These are phyloP conservation scores for Aspergillus intermedius DNA, from an alignment of 2,329 filamentous ascomycete species.

Conservation along the genomic window DNA sequence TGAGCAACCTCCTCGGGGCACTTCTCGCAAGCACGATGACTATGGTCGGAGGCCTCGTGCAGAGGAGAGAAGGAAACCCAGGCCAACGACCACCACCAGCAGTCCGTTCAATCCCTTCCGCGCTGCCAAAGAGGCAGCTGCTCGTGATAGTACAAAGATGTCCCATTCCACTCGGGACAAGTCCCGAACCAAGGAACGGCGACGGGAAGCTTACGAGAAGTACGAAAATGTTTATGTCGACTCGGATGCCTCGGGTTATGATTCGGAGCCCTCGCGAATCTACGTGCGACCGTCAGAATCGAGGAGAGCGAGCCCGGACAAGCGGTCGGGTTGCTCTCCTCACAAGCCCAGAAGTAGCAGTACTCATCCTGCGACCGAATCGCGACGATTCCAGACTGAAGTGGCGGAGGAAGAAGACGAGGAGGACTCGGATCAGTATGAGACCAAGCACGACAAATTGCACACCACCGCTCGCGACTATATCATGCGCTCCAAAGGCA, in stretches of 20 bases:
- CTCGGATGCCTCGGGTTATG: slow-evolving; percentile 28
- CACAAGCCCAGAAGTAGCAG: slow-evolving; percentile 15
- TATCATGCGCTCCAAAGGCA: slow-evolving; percentile 29
- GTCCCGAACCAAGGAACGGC: slow-evolving; percentile 38
- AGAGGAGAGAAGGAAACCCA: slow-evolving; percentile 33
- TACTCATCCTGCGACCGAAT: slow-evolving; percentile 14
- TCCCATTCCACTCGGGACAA: slow-evolving; percentile 31
- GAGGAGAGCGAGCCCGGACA: slow-evolving; percentile 9
- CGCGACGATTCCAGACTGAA: too few relatives aligned
- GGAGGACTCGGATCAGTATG: slow-evolving; percentile 19
- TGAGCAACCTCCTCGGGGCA: slow-evolving; percentile 24
- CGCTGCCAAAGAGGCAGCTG: slow-evolving; percentile 24
- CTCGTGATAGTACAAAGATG: slow-evolving; percentile 25
- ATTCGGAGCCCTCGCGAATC: slow-evolving; percentile 21
- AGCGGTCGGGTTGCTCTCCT: slow-evolving; percentile 1
- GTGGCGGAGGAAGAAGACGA: slow-evolving; percentile 15
- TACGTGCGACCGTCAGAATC: slow-evolving; percentile 16
- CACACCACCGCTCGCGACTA: slow-evolving; percentile 31
- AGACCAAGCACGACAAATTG: slow-evolving; percentile 28
- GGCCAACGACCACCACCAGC: slow-evolving; percentile 13
- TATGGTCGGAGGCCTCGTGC: slow-evolving; percentile 18
- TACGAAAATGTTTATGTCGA: slow-evolving; percentile 24
- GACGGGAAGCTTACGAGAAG: slow-evolving; percentile 36
- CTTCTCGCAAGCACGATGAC: slow-evolving; percentile 35
- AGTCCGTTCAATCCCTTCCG: slow-evolving; percentile 19